Conservation (phyloP, 345 rosid genomes). For the Populus davidiana region DNA sequence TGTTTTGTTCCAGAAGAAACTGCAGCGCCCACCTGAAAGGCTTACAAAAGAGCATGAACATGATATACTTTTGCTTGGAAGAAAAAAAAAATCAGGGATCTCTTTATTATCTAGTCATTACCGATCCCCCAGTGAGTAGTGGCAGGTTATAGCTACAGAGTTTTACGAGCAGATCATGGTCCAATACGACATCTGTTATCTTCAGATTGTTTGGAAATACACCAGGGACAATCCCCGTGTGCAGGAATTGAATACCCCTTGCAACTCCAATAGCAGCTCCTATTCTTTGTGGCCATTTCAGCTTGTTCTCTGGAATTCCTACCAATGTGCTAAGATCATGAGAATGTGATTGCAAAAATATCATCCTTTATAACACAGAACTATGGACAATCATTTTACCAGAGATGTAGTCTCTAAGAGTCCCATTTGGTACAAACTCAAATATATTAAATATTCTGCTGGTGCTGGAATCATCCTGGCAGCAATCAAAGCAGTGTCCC, state of each 20-base stretch:
- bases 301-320: conserved; percentile 24
- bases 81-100: too few relatives aligned
- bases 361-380: not conserved
- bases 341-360: not conserved
- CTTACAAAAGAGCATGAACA: not conserved
- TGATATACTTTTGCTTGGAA: not conserved
- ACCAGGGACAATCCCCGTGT: conserved; percentile 58
- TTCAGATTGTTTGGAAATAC: conserved; percentile 42
- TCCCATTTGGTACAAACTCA: conserved; percentile 43
- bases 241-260: conserved; percentile 58
- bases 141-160: conserved; percentile 47
- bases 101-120: conserved; percentile 18
- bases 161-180: conserved; percentile 47
- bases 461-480: conserved; percentile 37
- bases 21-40: conserved; percentile 31
- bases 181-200: conserved; percentile 53
- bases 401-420: conserved; percentile 41
- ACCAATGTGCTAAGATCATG: not conserved
- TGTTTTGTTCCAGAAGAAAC: conserved; percentile 26
- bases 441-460: conserved; percentile 41
- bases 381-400: conserved; percentile 21
- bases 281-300: conserved; percentile 49
- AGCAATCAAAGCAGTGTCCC: conserved; percentile 56
- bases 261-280: conserved; percentile 44
- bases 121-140: conserved; percentile 33